Evolutionary conservation across 2,329 filamentous ascomycete species (phyloP), one percentile per base, ranked within the genome.

Genomic region (Colletotrichum musae): DNA sequence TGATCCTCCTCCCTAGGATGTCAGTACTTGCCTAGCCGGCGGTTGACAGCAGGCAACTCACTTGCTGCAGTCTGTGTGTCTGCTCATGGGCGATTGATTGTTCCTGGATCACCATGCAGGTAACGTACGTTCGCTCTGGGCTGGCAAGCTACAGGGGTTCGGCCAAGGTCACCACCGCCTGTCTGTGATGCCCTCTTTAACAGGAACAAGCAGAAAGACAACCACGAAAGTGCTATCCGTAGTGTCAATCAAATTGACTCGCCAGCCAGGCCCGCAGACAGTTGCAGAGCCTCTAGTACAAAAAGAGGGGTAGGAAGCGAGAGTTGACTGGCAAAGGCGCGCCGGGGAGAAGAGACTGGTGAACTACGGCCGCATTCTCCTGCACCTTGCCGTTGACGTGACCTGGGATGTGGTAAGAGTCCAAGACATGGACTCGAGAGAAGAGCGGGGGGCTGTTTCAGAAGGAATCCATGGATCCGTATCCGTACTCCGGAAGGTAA

Each of bases 251-350:
- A 48, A 41, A 36, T 58, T 47, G 53, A 47, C 54, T 48, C 28
- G 13, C 32, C 50, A 54, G 15, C 10, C 13, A 45, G 28, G 21
- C 51, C 50, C 26, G 48, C 41, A 68, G 61, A 59, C 48, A 32
- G 63, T 50, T 65, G 61, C 61, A 65, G 65, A 50, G 66, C 62
- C 36, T 48, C 54, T 56, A 51, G 36, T 48, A 52, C 66, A 41
- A 43, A 69, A 69, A n/a, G 62, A 69, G 66, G 62, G 56, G 50
- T 51, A 26, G 36, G 41, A 24, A 58, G 66, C 62, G 56, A 65
- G 47, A 24, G 32, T 36, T 50, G 10, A 56, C 24, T 59, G 56
- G 45, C 58, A 41, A 32, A 24, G 50, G 54, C 50, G 50, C 15
- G 18, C 45, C 62, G 56, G 62, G 52, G 28, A 9, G 21, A 56